These are phyloP conservation scores for Physcia stellaris DNA, from an alignment of 495 filamentous ascomycete genomes.

Conservation along the genomic window DNA sequence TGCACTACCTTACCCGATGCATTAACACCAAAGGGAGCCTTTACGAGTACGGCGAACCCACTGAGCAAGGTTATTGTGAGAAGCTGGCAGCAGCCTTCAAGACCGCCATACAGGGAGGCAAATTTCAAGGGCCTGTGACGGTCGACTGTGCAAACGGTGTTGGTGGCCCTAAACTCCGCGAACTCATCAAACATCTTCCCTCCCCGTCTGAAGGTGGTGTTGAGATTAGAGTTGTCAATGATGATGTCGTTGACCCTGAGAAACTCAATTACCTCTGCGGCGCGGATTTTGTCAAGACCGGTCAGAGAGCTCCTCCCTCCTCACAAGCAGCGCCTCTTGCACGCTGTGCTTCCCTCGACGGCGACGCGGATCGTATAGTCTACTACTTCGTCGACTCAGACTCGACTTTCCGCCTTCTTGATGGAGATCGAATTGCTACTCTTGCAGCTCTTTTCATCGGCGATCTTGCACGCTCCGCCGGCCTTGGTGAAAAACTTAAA, in stretches of 20 bases:
- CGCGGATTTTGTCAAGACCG: conserved; percentile 94
- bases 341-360: conserved; percentile 84
- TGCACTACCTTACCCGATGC: conserved; percentile 92
- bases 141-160: conserved; percentile 97
- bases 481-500: conserved; percentile 62
- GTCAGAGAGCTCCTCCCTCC: conserved; percentile 75
- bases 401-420: conserved; percentile 72
- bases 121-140: conserved; percentile 54
- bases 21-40: conserved; percentile 78
- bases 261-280: conserved; percentile 86
- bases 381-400: conserved; percentile 87
- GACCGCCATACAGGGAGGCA: conserved; percentile 61
- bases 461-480: conserved; percentile 68
- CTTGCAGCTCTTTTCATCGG: conserved; percentile 89
- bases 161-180: conserved; percentile 78
- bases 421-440: conserved; percentile 93
- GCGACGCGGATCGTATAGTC: conserved; percentile 87
- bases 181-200: conserved; percentile 74
- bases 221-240: conserved; percentile 79
- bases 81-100: conserved; percentile 75
- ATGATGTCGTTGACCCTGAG: conserved; percentile 79
- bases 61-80: conserved; percentile 86
- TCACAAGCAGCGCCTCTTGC: conserved; percentile 62
- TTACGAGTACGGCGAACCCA: conserved; percentile 73
- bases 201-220: conserved; percentile 45